A percentile compares a stretch with the other conserved stretches of the same genome.
These are phyloP conservation scores for Pulveroboletus sp. DNA, from an alignment of 768 basidiomycete genomes.

Conservation along the genomic window DNA sequence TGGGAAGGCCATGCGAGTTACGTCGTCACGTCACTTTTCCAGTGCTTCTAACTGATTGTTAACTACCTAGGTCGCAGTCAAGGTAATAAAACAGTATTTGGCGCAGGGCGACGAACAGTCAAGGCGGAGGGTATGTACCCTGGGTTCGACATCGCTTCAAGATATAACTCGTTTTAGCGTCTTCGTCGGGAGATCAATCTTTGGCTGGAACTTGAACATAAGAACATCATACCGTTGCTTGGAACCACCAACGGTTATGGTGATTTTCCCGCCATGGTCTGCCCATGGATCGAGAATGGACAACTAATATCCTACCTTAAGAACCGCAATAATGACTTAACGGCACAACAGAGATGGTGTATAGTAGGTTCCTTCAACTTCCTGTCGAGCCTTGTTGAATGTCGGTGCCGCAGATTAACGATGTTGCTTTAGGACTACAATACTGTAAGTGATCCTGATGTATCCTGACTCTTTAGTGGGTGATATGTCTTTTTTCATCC, in stretches of 20 bases:
- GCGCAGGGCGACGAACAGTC: conserved; percentile 11
- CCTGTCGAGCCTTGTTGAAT: neutral
- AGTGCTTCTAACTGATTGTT: neutral
- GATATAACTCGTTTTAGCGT: conserved; percentile 7
- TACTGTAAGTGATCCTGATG: conserved; percentile 15
- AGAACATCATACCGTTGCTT: conserved; percentile 29
- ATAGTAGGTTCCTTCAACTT: conserved; percentile 9
- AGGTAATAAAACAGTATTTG: conserved; percentile 23
- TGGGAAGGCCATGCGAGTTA: conserved; percentile 9
- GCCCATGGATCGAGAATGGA: conserved; percentile 33
- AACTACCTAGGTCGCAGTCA: conserved; percentile 19
- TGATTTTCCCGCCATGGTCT: conserved; percentile 31
- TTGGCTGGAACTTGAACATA: conserved; percentile 30
- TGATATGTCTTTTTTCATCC: neutral
- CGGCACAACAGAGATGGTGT: conserved; percentile 7
- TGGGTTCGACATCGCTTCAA: neutral
- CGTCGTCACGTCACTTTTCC: neutral
- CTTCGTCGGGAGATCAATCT: conserved; percentile 29
- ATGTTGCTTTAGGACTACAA: conserved; percentile 26
- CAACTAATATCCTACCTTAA: conserved; percentile 24
- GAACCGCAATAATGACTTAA: conserved; percentile 9
- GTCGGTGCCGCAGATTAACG: conserved; percentile 16
- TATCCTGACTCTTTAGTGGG: neutral
- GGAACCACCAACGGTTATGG: conserved; percentile 29
- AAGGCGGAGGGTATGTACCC: conserved; percentile 12